A percentile compares a stretch with the other conserved stretches of the same genome.
phyloP scores from a whole-genome alignment of 2,329 filamentous ascomycete genomes.

The Fusarium illudens region DNA sequence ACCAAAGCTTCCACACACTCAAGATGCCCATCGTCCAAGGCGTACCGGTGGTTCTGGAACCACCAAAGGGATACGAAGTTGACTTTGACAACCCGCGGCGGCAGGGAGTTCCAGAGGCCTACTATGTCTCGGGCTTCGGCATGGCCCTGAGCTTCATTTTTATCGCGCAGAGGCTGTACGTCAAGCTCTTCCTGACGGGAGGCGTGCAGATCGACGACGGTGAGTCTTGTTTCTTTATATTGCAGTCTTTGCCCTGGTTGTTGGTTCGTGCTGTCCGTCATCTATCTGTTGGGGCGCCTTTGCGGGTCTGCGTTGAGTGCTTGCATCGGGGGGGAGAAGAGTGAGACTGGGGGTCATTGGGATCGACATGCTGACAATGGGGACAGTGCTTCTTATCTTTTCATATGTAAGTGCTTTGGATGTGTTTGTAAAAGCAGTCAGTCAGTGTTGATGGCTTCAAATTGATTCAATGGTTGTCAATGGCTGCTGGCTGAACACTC shows the following conservation, averaged over 20 bases:
- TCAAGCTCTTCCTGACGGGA: conserved; percentile 35
- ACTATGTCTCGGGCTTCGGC: conserved; percentile 33
- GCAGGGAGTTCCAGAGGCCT: conserved; percentile 34
- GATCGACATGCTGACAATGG: conserved; percentile 9
- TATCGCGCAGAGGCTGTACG: conserved; percentile 41
- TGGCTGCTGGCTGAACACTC: neutral
- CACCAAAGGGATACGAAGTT: conserved; percentile 46
- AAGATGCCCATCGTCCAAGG: conserved; percentile 33
- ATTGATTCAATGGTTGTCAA: neutral
- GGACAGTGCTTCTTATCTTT: conserved; percentile 26
- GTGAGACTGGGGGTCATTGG: neutral
- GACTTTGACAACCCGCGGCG: conserved; percentile 46
- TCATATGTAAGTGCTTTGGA: conserved; percentile 22
- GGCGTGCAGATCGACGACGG: conserved; percentile 40
- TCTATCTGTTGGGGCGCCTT: neutral
- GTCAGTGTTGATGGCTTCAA: neutral
- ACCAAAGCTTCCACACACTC: neutral
- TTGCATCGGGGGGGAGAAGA: neutral
- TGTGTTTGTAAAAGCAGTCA: neutral
- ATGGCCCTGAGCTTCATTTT: conserved; percentile 33
- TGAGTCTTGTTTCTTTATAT: conserved; percentile 18
- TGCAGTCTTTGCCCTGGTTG: neutral
- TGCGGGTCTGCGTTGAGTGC: conserved; percentile 1
- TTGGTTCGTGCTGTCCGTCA: neutral
- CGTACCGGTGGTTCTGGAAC: conserved; percentile 21